phyloP scores from a whole-genome alignment of 768 basidiomycete species.

The Naganishia kalamii region DNA sequence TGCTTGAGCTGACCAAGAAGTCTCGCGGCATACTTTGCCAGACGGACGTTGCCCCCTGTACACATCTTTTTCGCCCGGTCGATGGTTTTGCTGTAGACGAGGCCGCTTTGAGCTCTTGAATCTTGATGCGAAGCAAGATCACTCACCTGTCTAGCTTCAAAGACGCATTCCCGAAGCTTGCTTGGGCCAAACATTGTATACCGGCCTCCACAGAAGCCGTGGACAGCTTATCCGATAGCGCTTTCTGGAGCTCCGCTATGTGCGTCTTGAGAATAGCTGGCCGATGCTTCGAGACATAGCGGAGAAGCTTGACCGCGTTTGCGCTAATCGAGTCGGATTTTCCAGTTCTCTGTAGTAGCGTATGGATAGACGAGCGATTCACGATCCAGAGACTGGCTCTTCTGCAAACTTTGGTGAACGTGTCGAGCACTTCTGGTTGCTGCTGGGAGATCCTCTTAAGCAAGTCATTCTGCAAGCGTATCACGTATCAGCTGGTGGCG shows the following conservation, averaged over 20 bases:
- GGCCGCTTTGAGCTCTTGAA: neutral
- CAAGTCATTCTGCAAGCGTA: constrained; percentile 62
- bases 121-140: no score
- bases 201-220: constrained; percentile 59
- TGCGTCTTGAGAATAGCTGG: constrained; percentile 69
- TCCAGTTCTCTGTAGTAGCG: constrained; percentile 59
- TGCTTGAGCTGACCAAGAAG: constrained; percentile 59
- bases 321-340: constrained; percentile 19
- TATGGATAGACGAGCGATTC: constrained; percentile 79
- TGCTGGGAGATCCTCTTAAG: constrained; percentile 67
- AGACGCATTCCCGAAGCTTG: constrained; percentile 33
- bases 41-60: constrained; percentile 56
- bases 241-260: constrained; percentile 66
- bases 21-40: constrained; percentile 81
- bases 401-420: constrained; percentile 66
- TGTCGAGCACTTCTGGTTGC: constrained; percentile 57
- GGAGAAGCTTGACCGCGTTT: constrained; percentile 33
- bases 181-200: constrained; percentile 68
- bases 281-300: constrained; percentile 64
- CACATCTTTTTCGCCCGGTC: constrained; percentile 62
- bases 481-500: neutral
- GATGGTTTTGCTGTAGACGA: constrained; percentile 55
- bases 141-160: constrained; percentile 11
- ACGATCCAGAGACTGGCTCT: constrained; percentile 65
- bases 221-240: constrained; percentile 57